These are phyloP conservation scores for Dipsacomyces acuminosporus DNA, from an alignment of 371 early-diverging fungal species.

Conservation along the genomic window DNA sequence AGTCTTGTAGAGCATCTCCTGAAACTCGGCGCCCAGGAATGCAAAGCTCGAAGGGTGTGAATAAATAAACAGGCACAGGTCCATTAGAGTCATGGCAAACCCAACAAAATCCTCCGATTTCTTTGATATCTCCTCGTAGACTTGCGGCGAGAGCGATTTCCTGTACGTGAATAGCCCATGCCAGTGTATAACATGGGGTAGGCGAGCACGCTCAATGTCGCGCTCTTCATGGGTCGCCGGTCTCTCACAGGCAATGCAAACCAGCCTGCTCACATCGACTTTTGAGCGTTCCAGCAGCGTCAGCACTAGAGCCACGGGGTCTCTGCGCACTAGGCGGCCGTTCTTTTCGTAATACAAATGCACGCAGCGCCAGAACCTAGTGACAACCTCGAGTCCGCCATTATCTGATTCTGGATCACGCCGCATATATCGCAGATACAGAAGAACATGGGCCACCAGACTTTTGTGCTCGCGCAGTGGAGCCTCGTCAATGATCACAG, in stretches of 20 bases:
- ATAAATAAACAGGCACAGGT: conserved; percentile 42
- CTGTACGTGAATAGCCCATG: conserved; percentile 31
- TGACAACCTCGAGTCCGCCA: conserved; percentile 35
- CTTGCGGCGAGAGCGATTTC: conserved; percentile 38
- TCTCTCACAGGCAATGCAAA: conserved; percentile 38
- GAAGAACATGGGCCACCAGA: conserved; percentile 35
- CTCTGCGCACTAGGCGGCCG: conserved; percentile 28
- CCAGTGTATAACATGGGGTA: conserved; percentile 38
- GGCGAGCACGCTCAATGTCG: conserved; percentile 19
- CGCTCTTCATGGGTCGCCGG: conserved; percentile 26
- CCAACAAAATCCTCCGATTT: conserved; percentile 36
- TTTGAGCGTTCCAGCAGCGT: conserved; percentile 34
- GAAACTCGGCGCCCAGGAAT: conserved; percentile 35
- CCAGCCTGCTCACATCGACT: conserved; percentile 33
- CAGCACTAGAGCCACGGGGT: conserved; percentile 30
- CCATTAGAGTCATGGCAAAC: conserved; percentile 42
- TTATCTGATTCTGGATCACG: conserved; percentile 16
- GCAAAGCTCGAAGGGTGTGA: conserved; percentile 42
- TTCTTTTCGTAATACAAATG: conserved; percentile 34
- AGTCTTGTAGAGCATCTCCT: conserved; percentile 43
- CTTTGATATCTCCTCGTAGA: conserved; percentile 35
- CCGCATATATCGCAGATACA: conserved; percentile 40
- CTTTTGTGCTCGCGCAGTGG: conserved; percentile 45
- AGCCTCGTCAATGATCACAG: conserved; percentile 44
- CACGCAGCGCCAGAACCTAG: conserved; percentile 46